Conservation (phyloP, 805 yeast genomes). For the Schizosaccharomyces lindneri region DNA sequence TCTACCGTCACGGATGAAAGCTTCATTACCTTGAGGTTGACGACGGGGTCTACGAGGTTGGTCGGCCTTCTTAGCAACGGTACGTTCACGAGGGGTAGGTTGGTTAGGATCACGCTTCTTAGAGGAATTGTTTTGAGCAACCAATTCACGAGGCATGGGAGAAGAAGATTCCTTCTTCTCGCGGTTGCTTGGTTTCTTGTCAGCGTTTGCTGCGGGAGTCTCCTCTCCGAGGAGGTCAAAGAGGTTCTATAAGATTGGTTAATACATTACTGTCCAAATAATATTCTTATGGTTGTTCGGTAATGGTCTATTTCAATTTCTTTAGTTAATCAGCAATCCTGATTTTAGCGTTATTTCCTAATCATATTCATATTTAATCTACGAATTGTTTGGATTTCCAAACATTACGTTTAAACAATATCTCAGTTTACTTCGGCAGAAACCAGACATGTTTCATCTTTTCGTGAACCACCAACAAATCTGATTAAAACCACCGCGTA, state of each 20-base stretch:
- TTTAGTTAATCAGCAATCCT: too few relatives aligned
- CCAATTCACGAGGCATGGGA: neutral
- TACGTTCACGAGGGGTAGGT: constrained; percentile 2
- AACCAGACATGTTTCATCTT: too few relatives aligned
- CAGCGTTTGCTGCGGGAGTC: neutral
- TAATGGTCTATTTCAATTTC: too few relatives aligned
- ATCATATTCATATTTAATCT: too few relatives aligned
- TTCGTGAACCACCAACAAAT: too few relatives aligned
- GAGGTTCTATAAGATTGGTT: neutral
- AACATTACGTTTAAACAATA: too few relatives aligned
- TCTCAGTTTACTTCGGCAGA: too few relatives aligned
- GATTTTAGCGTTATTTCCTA: too few relatives aligned
- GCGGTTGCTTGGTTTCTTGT: neutral
- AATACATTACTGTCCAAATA: too few relatives aligned
- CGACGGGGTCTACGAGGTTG: neutral
- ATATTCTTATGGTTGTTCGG: too few relatives aligned
- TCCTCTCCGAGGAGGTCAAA: constrained; percentile 2
- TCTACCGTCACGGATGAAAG: neutral
- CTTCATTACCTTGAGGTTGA: neutral
- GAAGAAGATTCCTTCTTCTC: neutral
- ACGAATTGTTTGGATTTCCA: too few relatives aligned
- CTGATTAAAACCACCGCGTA: too few relatives aligned
- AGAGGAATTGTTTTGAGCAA: neutral
- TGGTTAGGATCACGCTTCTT: neutral
- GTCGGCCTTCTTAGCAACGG: neutral